phyloP scores from a whole-genome alignment of 108 stramenopile species.

The Cyclotella baltica region DNA sequence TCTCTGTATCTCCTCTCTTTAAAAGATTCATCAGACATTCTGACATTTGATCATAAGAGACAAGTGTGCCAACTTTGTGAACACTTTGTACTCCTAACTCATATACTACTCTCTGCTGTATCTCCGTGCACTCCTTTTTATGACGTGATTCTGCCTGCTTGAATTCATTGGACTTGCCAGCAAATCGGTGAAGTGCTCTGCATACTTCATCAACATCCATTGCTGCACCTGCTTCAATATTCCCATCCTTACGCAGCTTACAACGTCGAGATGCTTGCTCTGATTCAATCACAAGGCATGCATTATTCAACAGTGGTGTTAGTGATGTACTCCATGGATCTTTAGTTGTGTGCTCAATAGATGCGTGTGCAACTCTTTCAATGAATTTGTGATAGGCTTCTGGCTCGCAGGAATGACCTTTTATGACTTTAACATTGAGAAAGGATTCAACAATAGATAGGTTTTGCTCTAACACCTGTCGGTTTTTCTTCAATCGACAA shows the following conservation, averaged over 20 bases:
- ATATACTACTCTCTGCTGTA: slow-evolving; percentile 52
- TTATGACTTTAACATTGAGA: slow-evolving; percentile 53
- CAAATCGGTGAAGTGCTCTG: slow-evolving; percentile 33
- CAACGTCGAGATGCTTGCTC: slow-evolving; percentile 61
- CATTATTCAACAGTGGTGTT: slow-evolving; percentile 26
- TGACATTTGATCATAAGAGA: slow-evolving; percentile 56
- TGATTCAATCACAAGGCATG: slow-evolving; percentile 65
- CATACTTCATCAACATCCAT: slow-evolving; percentile 46
- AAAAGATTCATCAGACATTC: slow-evolving; percentile 56
- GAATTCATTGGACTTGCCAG: slow-evolving; percentile 31
- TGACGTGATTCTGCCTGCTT: slow-evolving; percentile 23
- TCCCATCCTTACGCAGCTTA: slow-evolving; percentile 68
- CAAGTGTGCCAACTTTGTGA: slow-evolving; percentile 23
- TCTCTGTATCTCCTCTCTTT: slow-evolving; percentile 37
- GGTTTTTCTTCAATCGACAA: slow-evolving; percentile 49
- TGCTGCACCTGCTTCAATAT: slow-evolving; percentile 56
- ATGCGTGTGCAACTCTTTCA: slow-evolving; percentile 34
- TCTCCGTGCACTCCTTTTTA: slow-evolving; percentile 33
- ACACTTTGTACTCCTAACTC: slow-evolving; percentile 65
- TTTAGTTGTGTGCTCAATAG: background rate
- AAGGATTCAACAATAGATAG: slow-evolving; percentile 50
- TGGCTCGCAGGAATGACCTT: slow-evolving; percentile 72
- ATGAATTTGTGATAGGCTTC: slow-evolving; percentile 70
- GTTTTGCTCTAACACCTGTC: slow-evolving; percentile 41
- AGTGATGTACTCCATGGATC: background rate